These are phyloP conservation scores for Paracorniculantispora psalliotae DNA, from an alignment of 2,329 filamentous ascomycete genomes.

Conservation along the genomic window DNA sequence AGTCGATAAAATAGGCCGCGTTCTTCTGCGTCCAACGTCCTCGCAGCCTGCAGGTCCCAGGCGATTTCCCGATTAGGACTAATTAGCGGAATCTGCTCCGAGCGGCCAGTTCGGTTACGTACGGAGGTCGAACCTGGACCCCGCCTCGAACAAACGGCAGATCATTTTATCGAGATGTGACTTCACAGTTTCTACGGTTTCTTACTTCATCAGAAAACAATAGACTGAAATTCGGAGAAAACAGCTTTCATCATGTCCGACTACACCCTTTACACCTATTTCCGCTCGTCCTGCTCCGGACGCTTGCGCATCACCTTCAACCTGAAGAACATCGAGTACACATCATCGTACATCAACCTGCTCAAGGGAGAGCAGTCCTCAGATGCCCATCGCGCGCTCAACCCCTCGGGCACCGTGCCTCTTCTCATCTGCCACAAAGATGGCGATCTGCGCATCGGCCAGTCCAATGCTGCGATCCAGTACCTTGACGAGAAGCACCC, in stretches of 20 bases:
- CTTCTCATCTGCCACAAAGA: constrained; percentile 39
- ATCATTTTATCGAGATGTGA: neutral
- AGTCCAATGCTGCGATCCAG: constrained; percentile 57
- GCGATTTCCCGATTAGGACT: neutral
- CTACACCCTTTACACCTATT: constrained; percentile 53
- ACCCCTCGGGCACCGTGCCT: constrained; percentile 52
- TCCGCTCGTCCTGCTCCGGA: constrained; percentile 57
- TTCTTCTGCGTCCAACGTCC: neutral
- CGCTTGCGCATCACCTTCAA: constrained; percentile 56
- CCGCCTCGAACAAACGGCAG: neutral
- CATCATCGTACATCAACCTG: constrained; percentile 46
- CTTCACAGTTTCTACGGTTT: neutral
- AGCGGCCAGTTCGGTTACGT: neutral
- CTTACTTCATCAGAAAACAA: neutral
- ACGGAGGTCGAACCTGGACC: neutral
- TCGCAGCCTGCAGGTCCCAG: neutral
- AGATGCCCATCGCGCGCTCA: constrained; percentile 40
- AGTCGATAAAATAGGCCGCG: no score
- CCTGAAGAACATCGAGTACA: constrained; percentile 48
- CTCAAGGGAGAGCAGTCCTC: constrained; percentile 48
- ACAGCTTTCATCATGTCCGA: constrained; percentile 20
- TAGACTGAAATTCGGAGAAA: neutral
- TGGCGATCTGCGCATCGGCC: constrained; percentile 39
- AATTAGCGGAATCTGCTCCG: constrained; percentile 4
- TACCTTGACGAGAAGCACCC: constrained; percentile 55